Base-by-base conservation (phyloP, 2,329 filamentous ascomycete species). In the Exophiala sp. region DNA sequence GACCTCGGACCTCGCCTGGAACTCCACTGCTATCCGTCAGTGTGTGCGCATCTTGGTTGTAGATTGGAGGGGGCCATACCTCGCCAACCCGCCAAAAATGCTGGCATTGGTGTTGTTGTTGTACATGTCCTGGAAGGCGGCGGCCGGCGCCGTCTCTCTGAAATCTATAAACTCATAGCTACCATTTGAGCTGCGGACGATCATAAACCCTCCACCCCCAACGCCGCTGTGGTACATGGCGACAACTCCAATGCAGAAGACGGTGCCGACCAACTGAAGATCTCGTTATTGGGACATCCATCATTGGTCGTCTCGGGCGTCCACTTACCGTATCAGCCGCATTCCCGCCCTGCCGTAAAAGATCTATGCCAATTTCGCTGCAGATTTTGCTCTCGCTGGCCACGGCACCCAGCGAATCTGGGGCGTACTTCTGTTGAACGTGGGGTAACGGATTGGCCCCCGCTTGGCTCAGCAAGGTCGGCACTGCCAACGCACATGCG, bases 191-290 rank as follows among this genome's bases (percentile, higher is more conserved):
- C 80, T 76, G 41, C 87, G 82, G 3, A 95, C 79, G 3, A 95
- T 74, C 77, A 89, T 86, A 69, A 97, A 97, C 1, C 91, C 91
- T 34, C 91, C 91, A 5, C 91, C 91, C 16, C 87, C 90, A 52
- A 96, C 85, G 13, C 91, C 90, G 34, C 70, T 74, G 65, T 90
- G 86, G 60, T 88, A 86, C 81, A 86, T 86, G 48, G 75, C 83
- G 38, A 86, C 76, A 5, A 86, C 83, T 4, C 86, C 86, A 30
- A 89, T 78, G 56, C 86, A 91, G 43, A 90, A 77, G 6, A 81
- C 81, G 0, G 85, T 86, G 23, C 81, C 85, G 16, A 90, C 81
- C 55, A 88, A 68, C 75, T 77, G 29, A 16, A 44, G 19, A 19
- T 21, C 27, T 44, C 38, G 32, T 55, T 29, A 51, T 5, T 8